Conservation (phyloP, 2,329 filamentous ascomycete species). For the Ascochyta lentis region DNA sequence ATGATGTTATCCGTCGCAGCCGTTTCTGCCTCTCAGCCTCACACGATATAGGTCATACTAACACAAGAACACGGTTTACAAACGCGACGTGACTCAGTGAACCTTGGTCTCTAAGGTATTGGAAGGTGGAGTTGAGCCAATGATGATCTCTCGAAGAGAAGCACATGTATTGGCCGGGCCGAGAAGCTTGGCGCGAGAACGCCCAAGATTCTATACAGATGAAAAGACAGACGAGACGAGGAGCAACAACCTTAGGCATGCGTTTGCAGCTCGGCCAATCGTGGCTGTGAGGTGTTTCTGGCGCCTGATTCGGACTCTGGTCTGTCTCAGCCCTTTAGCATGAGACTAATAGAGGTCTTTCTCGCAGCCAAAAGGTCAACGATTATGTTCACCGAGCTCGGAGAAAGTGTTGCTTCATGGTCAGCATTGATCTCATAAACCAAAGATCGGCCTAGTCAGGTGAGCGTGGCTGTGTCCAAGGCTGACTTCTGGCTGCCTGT, state of each 20-base stretch:
- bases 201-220: background rate
- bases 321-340: background rate
- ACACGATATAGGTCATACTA: slow-evolving; percentile 15
- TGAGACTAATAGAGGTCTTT: background rate
- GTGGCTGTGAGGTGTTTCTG: background rate
- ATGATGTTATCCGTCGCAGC: slow-evolving; percentile 2
- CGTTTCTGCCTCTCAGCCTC: slow-evolving; percentile 18
- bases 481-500: slow-evolving; percentile 16
- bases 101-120: background rate
- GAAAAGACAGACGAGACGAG: background rate
- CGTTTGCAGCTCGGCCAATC: background rate
- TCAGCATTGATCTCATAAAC: background rate
- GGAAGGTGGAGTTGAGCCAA: slow-evolving; percentile 5
- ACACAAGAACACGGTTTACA: background rate
- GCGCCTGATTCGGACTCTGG: background rate
- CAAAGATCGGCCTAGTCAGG: background rate
- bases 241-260: background rate
- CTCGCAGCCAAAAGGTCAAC: background rate
- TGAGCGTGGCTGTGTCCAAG: slow-evolving; percentile 22
- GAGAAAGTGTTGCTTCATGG: background rate
- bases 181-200: slow-evolving; percentile 6
- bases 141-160: background rate
- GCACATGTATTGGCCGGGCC: slow-evolving; percentile 7
- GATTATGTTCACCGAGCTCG: slow-evolving; percentile 1
- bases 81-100: slow-evolving; percentile 1